Percentiles rank a stretch among this genome's conserved stretches.
phyloP scores from a whole-genome alignment of 2,329 filamentous ascomycete genomes.

The Paracorniculantispora psalliotae region DNA sequence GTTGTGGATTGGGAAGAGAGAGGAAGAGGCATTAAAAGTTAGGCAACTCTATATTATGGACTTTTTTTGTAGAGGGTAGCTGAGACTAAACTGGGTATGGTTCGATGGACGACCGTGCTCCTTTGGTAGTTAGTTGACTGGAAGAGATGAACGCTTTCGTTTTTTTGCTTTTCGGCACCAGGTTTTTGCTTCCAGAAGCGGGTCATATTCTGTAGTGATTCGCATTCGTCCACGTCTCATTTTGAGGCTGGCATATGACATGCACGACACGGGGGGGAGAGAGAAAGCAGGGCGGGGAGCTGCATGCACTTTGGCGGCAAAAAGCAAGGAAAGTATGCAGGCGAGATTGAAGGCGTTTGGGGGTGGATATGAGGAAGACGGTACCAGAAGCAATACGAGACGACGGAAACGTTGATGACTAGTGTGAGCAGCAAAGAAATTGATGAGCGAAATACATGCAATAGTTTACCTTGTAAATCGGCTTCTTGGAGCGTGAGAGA shows the following conservation, averaged over 20 bases:
- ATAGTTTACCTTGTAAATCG: too few species aligned
- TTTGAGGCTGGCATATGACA: neutral
- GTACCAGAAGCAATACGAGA: neutral
- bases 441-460: neutral
- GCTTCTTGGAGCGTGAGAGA: too few species aligned
- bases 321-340: neutral
- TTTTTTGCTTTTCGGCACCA: too few species aligned
- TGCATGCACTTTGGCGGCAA: neutral
- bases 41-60: conserved; percentile 8
- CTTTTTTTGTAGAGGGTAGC: neutral
- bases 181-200: neutral
- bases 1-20: too few species aligned
- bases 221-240: neutral
- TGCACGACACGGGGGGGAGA: neutral
- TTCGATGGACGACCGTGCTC: conserved; percentile 2
- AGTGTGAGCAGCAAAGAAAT: neutral
- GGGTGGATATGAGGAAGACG: neutral
- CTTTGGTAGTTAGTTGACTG: too few species aligned
- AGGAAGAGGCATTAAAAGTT: too few species aligned
- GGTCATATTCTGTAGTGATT: neutral
- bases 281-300: neutral
- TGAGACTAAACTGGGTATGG: neutral
- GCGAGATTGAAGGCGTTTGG: neutral
- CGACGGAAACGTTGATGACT: neutral
- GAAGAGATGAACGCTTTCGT: too few species aligned